These are phyloP conservation scores for Tulasnella sp. DNA, from an alignment of 768 basidiomycete genomes.

Conservation along the genomic window DNA sequence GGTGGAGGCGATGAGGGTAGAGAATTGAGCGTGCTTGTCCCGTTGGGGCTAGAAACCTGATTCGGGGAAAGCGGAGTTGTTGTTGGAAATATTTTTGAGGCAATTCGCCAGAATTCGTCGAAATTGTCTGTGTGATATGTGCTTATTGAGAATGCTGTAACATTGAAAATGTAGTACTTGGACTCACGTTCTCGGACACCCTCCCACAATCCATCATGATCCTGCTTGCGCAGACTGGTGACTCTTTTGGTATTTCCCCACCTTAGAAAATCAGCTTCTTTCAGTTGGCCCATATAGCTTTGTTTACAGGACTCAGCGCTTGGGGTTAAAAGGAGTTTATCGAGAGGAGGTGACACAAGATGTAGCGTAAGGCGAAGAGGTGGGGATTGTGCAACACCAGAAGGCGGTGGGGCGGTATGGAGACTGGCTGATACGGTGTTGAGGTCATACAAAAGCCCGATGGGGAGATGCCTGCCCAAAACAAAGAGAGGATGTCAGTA, in stretches of 20 bases:
- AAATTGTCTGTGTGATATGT: conserved; percentile 60
- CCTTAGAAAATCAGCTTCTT: conserved; percentile 92
- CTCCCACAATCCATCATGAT: conserved; percentile 96
- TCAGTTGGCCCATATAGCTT: conserved; percentile 88
- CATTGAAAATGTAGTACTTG: neutral
- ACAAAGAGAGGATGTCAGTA: too few relatives aligned
- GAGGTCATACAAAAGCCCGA: conserved; percentile 87
- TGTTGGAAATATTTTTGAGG: conserved; percentile 82
- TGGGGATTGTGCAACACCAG: conserved; percentile 22
- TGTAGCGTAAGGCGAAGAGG: conserved; percentile 77
- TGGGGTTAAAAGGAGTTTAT: conserved; percentile 71
- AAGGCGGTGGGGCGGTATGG: neutral
- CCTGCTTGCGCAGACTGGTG: conserved; percentile 76
- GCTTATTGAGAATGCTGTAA: neutral
- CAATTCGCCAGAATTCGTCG: conserved; percentile 88
- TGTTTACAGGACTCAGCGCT: conserved; percentile 80
- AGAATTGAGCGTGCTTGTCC: conserved; percentile 16
- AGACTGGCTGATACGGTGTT: conserved; percentile 41
- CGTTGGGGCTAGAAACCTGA: conserved; percentile 7
- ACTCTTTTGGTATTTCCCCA: conserved; percentile 95
- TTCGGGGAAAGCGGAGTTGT: conserved; percentile 44
- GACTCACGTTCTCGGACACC: conserved; percentile 84
- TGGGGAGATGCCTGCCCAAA: conserved; percentile 99
- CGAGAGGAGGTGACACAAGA: conserved; percentile 72
- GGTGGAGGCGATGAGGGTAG: conserved; percentile 20